phyloP scores from a whole-genome alignment of 208 protist species.

The Angomonas ambiguus region DNA sequence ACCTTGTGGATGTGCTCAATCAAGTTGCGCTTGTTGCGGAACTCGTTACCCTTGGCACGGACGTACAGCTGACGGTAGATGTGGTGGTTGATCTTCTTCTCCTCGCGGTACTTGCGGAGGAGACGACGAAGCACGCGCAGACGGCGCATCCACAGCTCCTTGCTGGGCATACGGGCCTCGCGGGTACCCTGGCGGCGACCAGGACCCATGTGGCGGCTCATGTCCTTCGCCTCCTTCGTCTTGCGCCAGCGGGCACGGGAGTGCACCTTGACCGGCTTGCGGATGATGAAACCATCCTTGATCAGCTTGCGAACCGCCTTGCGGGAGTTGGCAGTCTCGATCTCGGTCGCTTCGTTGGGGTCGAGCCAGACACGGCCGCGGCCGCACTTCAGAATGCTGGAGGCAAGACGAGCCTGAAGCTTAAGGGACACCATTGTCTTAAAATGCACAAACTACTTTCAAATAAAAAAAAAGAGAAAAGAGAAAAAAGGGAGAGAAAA shows the following conservation, averaged over 20 bases:
- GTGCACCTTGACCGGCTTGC: conserved; percentile 93
- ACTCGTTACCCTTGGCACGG: conserved; percentile 99
- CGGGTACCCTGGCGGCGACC: conserved; percentile 97
- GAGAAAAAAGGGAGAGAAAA: not conserved
- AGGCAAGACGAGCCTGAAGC: conserved; percentile 98
- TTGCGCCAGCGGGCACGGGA: conserved; percentile 92
- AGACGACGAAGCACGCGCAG: conserved; percentile 96
- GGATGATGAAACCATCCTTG: conserved; percentile 97
- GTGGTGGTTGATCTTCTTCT: conserved; percentile 98
- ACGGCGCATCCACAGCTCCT: conserved; percentile 98
- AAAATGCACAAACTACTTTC: not conserved
- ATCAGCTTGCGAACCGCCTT: conserved; percentile 96
- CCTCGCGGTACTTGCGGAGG: conserved; percentile 97
- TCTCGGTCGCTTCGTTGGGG: conserved; percentile 96
- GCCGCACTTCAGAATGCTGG: conserved; percentile 98
- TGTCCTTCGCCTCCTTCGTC: conserved; percentile 90
- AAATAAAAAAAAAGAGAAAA: conserved; percentile 5
- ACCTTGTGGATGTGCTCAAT: conserved; percentile 98
- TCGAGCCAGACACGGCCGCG: conserved; percentile 97
- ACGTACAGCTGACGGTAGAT: conserved; percentile 98
- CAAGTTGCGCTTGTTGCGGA: conserved; percentile 99
- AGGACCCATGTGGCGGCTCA: conserved; percentile 91
- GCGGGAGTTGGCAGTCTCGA: conserved; percentile 97
- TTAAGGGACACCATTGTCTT: conserved; percentile 73
- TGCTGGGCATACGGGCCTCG: conserved; percentile 96